Base-by-base conservation (phyloP, 805 yeast species). In the Myxozyma geophila region DNA sequence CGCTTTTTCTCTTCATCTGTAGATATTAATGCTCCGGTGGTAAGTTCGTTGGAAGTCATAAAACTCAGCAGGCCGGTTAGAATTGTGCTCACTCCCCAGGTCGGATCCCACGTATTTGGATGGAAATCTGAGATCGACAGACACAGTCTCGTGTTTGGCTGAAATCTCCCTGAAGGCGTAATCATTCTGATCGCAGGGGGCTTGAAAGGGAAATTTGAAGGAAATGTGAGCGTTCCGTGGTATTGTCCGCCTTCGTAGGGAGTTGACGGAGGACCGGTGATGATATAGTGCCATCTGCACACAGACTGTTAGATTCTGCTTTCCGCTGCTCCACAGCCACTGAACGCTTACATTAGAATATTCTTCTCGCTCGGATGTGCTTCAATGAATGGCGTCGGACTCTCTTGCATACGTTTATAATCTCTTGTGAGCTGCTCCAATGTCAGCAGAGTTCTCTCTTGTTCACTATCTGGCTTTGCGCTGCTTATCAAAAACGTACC, bases 51-150 rank as follows among this genome's bases (percentile, higher is more conserved):
- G 9, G 95, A 87, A 0, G 96, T 90, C 98, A 92, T 92, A 72
- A 92, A 92, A 74, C 96, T 90, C 68, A 92, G 79, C 43, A 92
- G 78, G 0, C 98, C 98, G 10, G 87, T 89, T 70, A 92, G 80
- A 21, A 92, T 92, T 0, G 98, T 92, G 40, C 90, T 81, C 33
- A 92, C 97, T 51, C 92, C 86, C 98, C 98, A 92, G 7, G 96
- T 91, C 0, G 98, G 98, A 75, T 92, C 92, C 98, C 98, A 92
- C 0, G 88, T 79, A 74, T 92, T 95, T 2, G 97, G 97, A 71
- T 92, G 98, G 75, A 85, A 92, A 77, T 92, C 98, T 71, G 96
- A 87, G 88, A 92, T 92, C n/a, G 92, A 86, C 54, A 92, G 79
- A 77, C 98, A 92, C 35, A 92, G 80, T 54, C 97, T 79, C 2